Percentiles rank a stretch among this genome's conserved stretches.
Conservation (phyloP, 768 basidiomycete species). For the Multifurca ochricompacta region DNA sequence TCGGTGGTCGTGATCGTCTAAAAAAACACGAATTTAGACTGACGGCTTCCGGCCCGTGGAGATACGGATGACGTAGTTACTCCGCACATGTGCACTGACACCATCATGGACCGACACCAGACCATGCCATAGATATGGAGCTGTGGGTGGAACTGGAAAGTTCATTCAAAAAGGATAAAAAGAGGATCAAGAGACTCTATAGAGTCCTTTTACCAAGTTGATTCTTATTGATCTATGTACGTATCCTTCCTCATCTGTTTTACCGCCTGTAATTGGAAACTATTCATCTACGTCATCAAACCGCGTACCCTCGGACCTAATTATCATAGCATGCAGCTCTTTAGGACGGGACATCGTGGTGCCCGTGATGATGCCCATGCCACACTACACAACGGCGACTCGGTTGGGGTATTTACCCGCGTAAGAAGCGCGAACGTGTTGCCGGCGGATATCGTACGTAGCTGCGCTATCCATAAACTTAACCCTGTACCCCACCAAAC, state of each 20-base stretch:
- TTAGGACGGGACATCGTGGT: constrained; percentile 4
- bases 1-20: too few relatives aligned
- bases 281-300: neutral
- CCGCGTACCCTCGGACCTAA: neutral
- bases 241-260: too few relatives aligned
- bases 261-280: too few relatives aligned
- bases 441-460: constrained; percentile 43
- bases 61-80: neutral
- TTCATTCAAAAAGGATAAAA: neutral
- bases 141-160: neutral
- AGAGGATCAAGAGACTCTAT: too few relatives aligned
- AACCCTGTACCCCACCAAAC: neutral
- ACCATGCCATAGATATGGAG: neutral
- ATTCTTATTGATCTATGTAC: neutral
- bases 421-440: constrained; percentile 36
- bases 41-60: too few relatives aligned
- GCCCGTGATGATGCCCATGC: neutral
- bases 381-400: constrained; percentile 4
- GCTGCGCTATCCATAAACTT: neutral
- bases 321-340: constrained; percentile 10
- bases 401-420: constrained; percentile 17
- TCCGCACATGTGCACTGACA: too few relatives aligned
- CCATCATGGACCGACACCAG: too few relatives aligned
- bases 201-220: too few relatives aligned
- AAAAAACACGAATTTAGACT: neutral